phyloP scores from a whole-genome alignment of 352 stramenopile species.

The Pythium brassicae region DNA sequence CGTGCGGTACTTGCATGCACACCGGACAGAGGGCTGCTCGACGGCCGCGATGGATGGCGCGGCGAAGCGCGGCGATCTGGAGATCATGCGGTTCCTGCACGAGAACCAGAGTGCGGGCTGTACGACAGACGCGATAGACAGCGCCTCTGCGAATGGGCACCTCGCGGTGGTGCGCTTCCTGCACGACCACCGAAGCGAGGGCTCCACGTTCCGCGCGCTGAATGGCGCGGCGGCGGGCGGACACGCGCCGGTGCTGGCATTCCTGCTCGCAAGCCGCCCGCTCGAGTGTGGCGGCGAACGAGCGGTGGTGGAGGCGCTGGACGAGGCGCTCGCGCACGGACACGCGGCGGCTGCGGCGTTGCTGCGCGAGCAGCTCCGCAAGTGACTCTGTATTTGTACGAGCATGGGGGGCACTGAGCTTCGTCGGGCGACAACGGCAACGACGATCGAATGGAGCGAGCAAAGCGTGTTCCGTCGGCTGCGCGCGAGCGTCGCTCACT shows the following conservation, averaged over 20 bases:
- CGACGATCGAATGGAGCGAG: background rate
- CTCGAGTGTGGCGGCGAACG: no score
- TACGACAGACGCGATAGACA: background rate
- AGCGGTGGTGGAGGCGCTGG: no score
- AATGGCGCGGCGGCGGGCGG: background rate
- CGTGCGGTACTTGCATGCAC: background rate
- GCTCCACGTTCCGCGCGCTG: background rate
- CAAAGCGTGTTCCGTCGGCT: background rate
- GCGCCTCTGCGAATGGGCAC: background rate
- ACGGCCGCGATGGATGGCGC: background rate
- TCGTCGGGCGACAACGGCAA: no score
- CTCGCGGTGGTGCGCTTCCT: constrained; percentile 1
- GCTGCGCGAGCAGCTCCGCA: background rate
- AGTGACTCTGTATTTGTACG: no score
- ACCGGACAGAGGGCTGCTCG: background rate
- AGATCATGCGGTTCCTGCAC: background rate
- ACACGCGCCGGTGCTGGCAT: background rate
- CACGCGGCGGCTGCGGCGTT: background rate
- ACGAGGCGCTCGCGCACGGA: background rate
- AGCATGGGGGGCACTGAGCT: no score
- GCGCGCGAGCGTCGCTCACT: background rate
- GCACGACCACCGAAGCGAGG: background rate
- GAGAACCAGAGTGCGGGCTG: background rate
- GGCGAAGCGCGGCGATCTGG: background rate
- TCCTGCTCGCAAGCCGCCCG: background rate